Conservation (phyloP, 1,284 basidiomycete genomes). For the Abortiporus biennis region DNA sequence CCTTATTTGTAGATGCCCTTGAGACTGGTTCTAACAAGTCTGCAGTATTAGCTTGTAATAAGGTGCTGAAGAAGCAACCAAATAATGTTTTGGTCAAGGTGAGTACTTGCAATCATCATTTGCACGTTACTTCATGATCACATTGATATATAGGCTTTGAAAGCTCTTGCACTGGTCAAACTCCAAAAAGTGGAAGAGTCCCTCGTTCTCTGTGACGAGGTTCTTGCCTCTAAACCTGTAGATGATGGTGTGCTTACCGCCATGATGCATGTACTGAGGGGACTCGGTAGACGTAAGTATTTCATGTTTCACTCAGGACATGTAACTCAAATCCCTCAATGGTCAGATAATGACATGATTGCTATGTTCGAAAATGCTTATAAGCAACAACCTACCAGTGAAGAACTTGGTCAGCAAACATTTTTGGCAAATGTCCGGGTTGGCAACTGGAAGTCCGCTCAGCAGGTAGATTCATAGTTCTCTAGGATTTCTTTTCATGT, state of each 20-base stretch:
- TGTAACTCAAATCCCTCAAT: no score
- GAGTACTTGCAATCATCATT: conserved; percentile 11
- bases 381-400: conserved; percentile 71
- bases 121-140: conserved; percentile 5
- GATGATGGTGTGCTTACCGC: conserved; percentile 69
- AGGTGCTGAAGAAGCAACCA: conserved; percentile 77
- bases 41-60: conserved; percentile 78
- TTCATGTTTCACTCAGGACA: background rate
- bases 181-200: conserved; percentile 80
- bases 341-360: conserved; percentile 73
- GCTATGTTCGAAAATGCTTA: conserved; percentile 78
- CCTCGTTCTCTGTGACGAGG: conserved; percentile 70
- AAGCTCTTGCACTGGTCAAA: conserved; percentile 77
- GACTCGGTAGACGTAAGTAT: conserved; percentile 67
- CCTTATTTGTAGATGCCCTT: conserved; percentile 56
- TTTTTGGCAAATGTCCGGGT: conserved; percentile 79
- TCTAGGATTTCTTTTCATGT: conserved; percentile 13
- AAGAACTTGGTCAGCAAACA: conserved; percentile 75
- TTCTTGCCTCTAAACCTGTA: conserved; percentile 61
- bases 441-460: conserved; percentile 74
- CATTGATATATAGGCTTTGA: conserved; percentile 54
- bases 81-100: conserved; percentile 72
- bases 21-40: conserved; percentile 83
- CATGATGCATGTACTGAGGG: conserved; percentile 74
- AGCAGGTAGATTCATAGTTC: conserved; percentile 45